Base-by-base conservation (phyloP, 805 yeast genomes). In the Torulaspora maleeae region DNA sequence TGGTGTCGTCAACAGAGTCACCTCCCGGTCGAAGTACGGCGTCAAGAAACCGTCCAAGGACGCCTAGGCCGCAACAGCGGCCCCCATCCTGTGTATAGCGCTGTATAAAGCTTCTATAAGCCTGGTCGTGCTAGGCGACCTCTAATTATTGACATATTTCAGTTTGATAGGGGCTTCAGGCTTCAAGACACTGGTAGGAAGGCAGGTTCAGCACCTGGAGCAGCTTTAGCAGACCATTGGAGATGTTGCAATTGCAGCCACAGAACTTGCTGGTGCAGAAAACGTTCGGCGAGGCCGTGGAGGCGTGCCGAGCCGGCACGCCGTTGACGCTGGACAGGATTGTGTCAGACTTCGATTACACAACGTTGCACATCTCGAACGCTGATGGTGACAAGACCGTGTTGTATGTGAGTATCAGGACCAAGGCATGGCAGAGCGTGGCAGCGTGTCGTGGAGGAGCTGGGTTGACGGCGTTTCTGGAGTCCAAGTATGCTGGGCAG, bases 261-360 rank as follows among this genome's bases (percentile, higher is more conserved):
- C 82, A 85, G 62, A 93, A 93, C 61, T 74, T 89, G 43, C 77
- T 95, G 57, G 75, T 93, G 53, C 81, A 87, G 61, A 83, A 86
- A 54, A 81, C 96, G 1, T 75, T 93, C 52, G 76, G 80, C 27
- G 95, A 85, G 62, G 69, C 70, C n/a, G 30, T 60, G 5, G 67
- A 64, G 27, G 66, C 68, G 7, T 48, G 49, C 29, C 41, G 39
- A 11, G 30, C 45, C 3, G 66, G 61, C 7, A 41, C 54, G n/a
- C 64, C 68, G 10, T 49, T 64, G 36, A 59, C 59, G 3, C 78
- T 89, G 41, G 97, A 93, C 68, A 79, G 97, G 65, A 81, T 91
- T 50, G 79, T 93, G 51, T 83, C 95, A 32, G 99, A 93, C 71
- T 93, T 93, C 58, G 99, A 93, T 67, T 88, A 88, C 70, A 95